A percentile compares a stretch with the other conserved stretches of the same genome.
These are phyloP conservation scores for Chaetomidium leptoderma DNA, from an alignment of 495 filamentous ascomycete genomes.

Conservation along the genomic window DNA sequence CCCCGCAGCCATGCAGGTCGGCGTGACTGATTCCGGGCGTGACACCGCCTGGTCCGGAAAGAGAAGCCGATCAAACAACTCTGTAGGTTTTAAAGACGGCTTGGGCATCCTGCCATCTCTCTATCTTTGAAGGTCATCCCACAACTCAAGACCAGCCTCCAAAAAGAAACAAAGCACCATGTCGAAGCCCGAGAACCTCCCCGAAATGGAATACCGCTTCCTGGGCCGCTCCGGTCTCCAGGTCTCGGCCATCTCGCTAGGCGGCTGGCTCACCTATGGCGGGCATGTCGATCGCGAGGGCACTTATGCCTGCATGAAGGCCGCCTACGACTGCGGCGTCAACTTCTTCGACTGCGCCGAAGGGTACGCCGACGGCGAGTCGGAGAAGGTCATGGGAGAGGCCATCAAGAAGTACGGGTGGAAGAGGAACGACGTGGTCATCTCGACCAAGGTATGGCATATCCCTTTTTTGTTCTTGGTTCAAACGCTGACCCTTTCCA, in stretches of 20 bases:
- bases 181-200: constrained; percentile 42
- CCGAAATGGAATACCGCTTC: constrained; percentile 70
- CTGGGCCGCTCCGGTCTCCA: constrained; percentile 71
- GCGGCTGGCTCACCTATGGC: constrained; percentile 75
- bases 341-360: constrained; percentile 54
- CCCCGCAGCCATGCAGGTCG: constrained; percentile 2
- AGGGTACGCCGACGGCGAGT: constrained; percentile 50
- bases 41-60: neutral
- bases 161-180: constrained; percentile 24
- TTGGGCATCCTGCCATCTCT: neutral
- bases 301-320: constrained; percentile 60
- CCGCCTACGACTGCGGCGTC: constrained; percentile 66
- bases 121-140: neutral
- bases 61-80: neutral
- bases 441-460: constrained; percentile 54
- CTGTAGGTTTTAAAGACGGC: neutral
- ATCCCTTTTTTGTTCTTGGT: neutral
- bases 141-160: neutral
- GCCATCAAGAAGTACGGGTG: constrained; percentile 55
- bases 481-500: neutral
- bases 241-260: constrained; percentile 69
- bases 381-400: constrained; percentile 55
- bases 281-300: constrained; percentile 62
- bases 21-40: neutral
- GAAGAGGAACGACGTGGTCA: constrained; percentile 67